Evolutionary conservation across 1,284 basidiomycete genomes (phyloP).

Genomic region (Cerioporus squamosus): DNA sequence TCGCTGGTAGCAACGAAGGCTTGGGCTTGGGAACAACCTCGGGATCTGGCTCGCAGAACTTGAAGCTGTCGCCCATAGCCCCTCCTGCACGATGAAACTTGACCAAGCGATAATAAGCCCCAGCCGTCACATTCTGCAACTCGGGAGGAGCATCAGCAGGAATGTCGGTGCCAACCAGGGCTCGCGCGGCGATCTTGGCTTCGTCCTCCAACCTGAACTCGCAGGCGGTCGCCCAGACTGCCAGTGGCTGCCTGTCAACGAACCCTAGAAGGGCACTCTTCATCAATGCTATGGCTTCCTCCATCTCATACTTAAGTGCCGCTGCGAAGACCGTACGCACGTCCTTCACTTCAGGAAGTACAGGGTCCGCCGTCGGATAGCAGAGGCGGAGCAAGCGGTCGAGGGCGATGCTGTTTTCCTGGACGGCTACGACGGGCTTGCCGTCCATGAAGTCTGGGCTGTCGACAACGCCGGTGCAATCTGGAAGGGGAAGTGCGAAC

Average conservation of each 20-base stretch:
- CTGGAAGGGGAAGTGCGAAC: constrained; percentile 37
- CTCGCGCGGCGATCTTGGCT: constrained; percentile 1
- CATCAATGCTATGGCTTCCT: constrained; percentile 10
- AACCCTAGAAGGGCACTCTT: constrained; percentile 6
- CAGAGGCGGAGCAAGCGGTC: constrained; percentile 41
- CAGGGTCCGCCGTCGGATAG: constrained; percentile 37
- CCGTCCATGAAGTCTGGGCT: constrained; percentile 6
- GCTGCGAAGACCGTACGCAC: constrained; percentile 17
- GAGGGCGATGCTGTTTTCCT: constrained; percentile 38
- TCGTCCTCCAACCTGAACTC: constrained; percentile 2
- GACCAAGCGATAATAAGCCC: constrained; percentile 17
- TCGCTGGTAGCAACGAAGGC: not conserved
- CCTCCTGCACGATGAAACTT: constrained; percentile 12
- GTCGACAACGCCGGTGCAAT: not conserved
- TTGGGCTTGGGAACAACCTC: not conserved
- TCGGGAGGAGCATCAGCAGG: constrained; percentile 3
- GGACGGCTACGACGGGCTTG: constrained; percentile 24
- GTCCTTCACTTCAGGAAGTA: constrained; percentile 13
- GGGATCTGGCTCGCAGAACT: constrained; percentile 4
- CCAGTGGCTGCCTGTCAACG: not conserved
- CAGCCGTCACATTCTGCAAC: constrained; percentile 15
- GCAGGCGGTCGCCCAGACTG: constrained; percentile 9
- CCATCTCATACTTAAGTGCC: constrained; percentile 29
- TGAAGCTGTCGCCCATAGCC: constrained; percentile 5
- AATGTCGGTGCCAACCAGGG: not conserved